Evolutionary conservation across 139 green algal species (phyloP).

Genomic region (Auxenochlorella protothecoides): DNA sequence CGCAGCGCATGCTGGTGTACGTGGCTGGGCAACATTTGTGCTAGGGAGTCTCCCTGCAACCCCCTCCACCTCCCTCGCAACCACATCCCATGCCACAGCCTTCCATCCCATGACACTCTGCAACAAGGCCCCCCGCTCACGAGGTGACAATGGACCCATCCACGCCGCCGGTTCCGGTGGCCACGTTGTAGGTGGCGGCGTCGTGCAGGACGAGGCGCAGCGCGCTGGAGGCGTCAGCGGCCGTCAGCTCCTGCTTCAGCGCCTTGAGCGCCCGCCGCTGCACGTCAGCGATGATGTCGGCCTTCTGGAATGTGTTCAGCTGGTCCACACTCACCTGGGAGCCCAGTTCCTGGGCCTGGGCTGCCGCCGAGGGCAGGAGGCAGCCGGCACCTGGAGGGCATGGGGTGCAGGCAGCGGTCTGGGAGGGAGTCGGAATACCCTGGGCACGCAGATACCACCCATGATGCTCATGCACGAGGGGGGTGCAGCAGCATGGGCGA

Average conservation of each 20-base stretch:
- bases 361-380: neutral
- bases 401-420: neutral
- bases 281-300: constrained; percentile 12
- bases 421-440: too few relatives aligned
- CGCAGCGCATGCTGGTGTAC: too few relatives aligned
- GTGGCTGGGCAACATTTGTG: too few relatives aligned
- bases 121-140: constrained; percentile 2
- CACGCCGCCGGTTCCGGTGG: constrained; percentile 54
- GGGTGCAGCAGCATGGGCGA: neutral
- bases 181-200: constrained; percentile 56
- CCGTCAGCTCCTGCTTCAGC: constrained; percentile 35
- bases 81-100: too few relatives aligned
- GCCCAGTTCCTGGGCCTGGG: neutral
- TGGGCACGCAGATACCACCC: too few relatives aligned
- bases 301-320: constrained; percentile 12
- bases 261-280: constrained; percentile 3
- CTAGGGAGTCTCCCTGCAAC: too few relatives aligned
- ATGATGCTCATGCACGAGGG: neutral
- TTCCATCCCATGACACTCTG: too few relatives aligned
- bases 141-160: constrained; percentile 61
- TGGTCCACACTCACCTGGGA: neutral
- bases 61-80: too few relatives aligned
- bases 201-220: constrained; percentile 61
- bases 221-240: constrained; percentile 33
- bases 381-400: constrained; percentile 7